phyloP scores from a whole-genome alignment of 2,329 filamentous ascomycete genomes.

The Tolypocladium endophyticum region DNA sequence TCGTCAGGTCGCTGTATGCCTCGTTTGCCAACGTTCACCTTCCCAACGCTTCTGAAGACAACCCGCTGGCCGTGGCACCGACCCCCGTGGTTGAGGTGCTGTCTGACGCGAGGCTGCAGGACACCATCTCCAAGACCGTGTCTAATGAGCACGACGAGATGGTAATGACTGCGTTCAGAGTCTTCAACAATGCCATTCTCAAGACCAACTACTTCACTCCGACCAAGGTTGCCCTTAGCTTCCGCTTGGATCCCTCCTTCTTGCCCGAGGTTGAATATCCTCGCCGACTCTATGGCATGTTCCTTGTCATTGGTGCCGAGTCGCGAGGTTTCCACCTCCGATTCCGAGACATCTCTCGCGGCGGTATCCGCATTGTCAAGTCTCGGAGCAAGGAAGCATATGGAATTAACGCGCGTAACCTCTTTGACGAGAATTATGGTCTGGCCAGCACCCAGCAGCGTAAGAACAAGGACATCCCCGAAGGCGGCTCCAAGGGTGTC shows the following conservation, averaged over 20 bases:
- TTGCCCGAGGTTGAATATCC: constrained; percentile 87
- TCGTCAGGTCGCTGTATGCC: constrained; percentile 81
- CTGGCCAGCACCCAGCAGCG: constrained; percentile 96
- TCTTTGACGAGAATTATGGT: constrained; percentile 99
- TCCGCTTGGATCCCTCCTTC: constrained; percentile 84
- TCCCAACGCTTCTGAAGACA: constrained; percentile 38
- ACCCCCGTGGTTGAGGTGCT: constrained; percentile 57
- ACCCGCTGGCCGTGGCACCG: constrained; percentile 40
- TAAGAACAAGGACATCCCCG: constrained; percentile 99
- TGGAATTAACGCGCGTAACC: constrained; percentile 85
- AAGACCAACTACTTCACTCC: constrained; percentile 98
- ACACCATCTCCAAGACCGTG: constrained; percentile 68
- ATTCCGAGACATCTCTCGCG: constrained; percentile 93
- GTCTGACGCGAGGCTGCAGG: constrained; percentile 61
- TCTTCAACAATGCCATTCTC: constrained; percentile 86
- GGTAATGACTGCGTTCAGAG: constrained; percentile 93
- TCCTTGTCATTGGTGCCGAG: constrained; percentile 93
- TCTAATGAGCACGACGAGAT: constrained; percentile 93
- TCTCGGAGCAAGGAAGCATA: constrained; percentile 94
- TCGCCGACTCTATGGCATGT: constrained; percentile 93
- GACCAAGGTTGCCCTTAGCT: constrained; percentile 95
- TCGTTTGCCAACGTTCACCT: constrained; percentile 85
- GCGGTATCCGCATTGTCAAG: constrained; percentile 97
- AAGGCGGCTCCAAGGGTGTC: constrained; percentile 96
- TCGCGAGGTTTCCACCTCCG: constrained; percentile 95